phyloP scores from a whole-genome alignment of 2,329 filamentous ascomycete genomes.

The Cryphonectria japonica region DNA sequence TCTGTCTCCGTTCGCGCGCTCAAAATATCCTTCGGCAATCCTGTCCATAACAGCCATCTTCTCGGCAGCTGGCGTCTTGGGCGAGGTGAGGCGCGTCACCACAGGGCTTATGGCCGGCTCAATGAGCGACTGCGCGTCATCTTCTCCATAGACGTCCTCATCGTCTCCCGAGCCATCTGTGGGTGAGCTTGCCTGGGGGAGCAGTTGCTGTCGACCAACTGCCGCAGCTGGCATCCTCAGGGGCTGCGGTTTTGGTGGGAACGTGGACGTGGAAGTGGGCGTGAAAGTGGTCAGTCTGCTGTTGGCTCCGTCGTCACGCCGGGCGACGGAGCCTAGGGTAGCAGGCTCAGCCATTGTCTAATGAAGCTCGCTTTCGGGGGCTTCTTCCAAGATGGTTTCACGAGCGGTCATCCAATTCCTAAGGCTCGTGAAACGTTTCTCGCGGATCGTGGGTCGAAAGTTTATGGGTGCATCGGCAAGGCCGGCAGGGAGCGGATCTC shows the following conservation, averaged over 20 bases:
- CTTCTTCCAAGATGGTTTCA: background rate
- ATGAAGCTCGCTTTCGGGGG: background rate
- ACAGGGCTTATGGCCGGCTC: constrained; percentile 61
- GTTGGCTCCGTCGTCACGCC: background rate
- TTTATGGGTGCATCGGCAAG: constrained; percentile 15
- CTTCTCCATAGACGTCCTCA: constrained; percentile 49
- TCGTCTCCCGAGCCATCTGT: constrained; percentile 38
- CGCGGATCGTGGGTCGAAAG: background rate
- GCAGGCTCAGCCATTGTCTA: constrained; percentile 9
- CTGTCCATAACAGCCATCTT: constrained; percentile 60
- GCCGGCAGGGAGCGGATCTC: constrained; percentile 17
- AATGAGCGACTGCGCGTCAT: constrained; percentile 63
- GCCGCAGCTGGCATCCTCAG: constrained; percentile 8
- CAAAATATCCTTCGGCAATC: constrained; percentile 43
- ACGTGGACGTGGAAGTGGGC: background rate
- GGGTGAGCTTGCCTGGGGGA: constrained; percentile 17
- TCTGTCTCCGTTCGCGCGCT: constrained; percentile 19
- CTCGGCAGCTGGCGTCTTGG: constrained; percentile 59
- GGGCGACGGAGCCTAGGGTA: background rate
- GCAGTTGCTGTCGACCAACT: constrained; percentile 1
- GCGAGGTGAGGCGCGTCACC: constrained; percentile 59
- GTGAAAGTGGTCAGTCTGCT: background rate
- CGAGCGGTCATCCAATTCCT: background rate
- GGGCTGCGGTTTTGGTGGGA: constrained; percentile 9
- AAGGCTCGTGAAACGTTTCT: background rate